Conservation (phyloP, 495 filamentous ascomycete species). For the Bombardia bombarda region DNA sequence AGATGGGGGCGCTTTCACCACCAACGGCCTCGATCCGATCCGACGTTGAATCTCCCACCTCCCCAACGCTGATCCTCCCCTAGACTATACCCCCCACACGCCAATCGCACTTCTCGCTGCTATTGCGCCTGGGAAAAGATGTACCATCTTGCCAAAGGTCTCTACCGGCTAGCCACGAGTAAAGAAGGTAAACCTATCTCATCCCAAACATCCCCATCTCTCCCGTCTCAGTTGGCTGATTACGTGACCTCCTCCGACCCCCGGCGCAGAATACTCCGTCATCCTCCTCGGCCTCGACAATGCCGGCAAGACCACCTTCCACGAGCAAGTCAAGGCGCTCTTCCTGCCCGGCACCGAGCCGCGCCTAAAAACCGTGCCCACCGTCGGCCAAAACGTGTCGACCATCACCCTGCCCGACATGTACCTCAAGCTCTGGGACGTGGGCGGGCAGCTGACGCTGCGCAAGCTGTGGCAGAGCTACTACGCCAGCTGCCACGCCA, state of each 20-base stretch:
- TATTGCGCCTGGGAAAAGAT: conserved; percentile 53
- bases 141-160: conserved; percentile 94
- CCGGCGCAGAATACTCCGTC: conserved; percentile 80
- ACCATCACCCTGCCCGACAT: conserved; percentile 80
- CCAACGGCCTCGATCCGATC: no score
- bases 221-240: not conserved
- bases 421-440: conserved; percentile 98
- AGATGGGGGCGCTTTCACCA: no score
- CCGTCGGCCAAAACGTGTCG: conserved; percentile 94
- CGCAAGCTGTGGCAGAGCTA: conserved; percentile 94
- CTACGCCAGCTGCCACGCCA: conserved; percentile 87
- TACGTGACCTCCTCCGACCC: conserved; percentile 1
- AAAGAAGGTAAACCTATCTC: conserved; percentile 73
- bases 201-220: not conserved
- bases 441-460: conserved; percentile 84
- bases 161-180: conserved; percentile 89
- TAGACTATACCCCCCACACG: no score
- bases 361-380: conserved; percentile 75
- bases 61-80: no score
- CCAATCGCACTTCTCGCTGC: no score
- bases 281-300: conserved; percentile 96
- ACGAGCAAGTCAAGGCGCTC: conserved; percentile 87
- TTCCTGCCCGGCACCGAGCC: conserved; percentile 59
- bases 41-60: no score
- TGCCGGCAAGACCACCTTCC: conserved; percentile 96